Base-by-base conservation (phyloP, 768 basidiomycete species). In the Lentinula lateritia region DNA sequence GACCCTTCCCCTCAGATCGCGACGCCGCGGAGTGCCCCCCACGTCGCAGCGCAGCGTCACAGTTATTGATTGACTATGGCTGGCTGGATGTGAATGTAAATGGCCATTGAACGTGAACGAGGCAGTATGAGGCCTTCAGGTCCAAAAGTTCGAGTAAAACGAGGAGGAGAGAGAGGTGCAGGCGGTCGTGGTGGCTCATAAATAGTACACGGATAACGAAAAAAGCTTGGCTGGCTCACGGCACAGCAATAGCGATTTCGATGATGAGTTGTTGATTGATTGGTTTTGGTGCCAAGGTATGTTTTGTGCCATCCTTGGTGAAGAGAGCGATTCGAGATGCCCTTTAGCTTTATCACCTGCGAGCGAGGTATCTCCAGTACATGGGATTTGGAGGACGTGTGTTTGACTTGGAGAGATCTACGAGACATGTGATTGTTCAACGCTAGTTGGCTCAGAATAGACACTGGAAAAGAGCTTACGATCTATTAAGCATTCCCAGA, bases 401-500 rank as follows among this genome's bases (percentile, higher is more conserved):
- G 52, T 79, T 77, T 0, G 79, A 76, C 6, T 80, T 82, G 10
- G 88, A 87, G 57, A 84, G 75, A 74, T 90, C 88, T 89, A 60
- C 32, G 54, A 58, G 56, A 53, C 63, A 55, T 50, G 8, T 52
- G 61, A 57, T 23, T 55, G 28, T 28, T 28, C 28, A 28, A 28
- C 45, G 7, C 23, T 32, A 20, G 50, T 36, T 64, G 59, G 67
- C 63, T 12, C 50, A 54, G 16, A 45, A n/a, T 46, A 59, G 36
- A 60, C 42, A 32, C 56, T 28, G 28, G 28, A 28, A 64, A 41
- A 56, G 52, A 81, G 2, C 86, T 73, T 72, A 90, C 89, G 89
- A 66, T 83, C 81, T 71, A 77, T 73, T 58, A 89, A 75, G 69
- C 89, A 90, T 67, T 90, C 88, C 88, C 88, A 90, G 59, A 90